These are phyloP conservation scores for Cyberlindnera subsufficiens DNA, from an alignment of 805 yeast species.

Conservation along the genomic window DNA sequence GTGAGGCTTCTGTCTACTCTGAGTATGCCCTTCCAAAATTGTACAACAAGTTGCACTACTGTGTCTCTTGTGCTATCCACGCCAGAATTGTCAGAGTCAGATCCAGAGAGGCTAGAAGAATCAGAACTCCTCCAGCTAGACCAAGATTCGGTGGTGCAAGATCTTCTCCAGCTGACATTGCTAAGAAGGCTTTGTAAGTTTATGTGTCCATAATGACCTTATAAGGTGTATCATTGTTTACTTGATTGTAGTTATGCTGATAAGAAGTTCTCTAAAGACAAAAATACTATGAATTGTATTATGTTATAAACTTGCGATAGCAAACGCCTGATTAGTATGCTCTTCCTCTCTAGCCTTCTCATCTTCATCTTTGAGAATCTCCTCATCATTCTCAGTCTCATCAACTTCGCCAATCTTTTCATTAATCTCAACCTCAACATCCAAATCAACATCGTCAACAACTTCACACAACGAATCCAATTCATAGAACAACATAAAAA, in stretches of 20 bases:
- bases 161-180: constrained; percentile 96
- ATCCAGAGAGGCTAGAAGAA: constrained; percentile 97
- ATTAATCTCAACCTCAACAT: background rate
- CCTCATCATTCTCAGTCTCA: background rate
- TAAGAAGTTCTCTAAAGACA: too few relatives aligned
- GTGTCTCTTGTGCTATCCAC: constrained; percentile 99
- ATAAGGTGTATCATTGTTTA: constrained; percentile 1
- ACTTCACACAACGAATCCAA: constrained; percentile 30
- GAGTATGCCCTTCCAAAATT: constrained; percentile 99
- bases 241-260: background rate
- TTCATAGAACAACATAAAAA: constrained; percentile 91
- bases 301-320: constrained; percentile 3
- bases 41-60: constrained; percentile 99
- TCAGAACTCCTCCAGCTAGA: constrained; percentile 99
- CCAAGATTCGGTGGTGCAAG: constrained; percentile 96
- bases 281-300: background rate
- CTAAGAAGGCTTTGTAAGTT: constrained; percentile 75
- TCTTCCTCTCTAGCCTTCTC: constrained; percentile 2
- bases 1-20: constrained; percentile 98
- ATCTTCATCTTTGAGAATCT: background rate
- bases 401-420: constrained; percentile 1
- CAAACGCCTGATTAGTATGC: constrained; percentile 3
- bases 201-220: constrained; percentile 3
- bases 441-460: background rate
- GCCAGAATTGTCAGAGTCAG: constrained; percentile 99